Evolutionary conservation across 2,329 filamentous ascomycete species (phyloP).

Genomic region (Colletotrichum orchidophilum): DNA sequence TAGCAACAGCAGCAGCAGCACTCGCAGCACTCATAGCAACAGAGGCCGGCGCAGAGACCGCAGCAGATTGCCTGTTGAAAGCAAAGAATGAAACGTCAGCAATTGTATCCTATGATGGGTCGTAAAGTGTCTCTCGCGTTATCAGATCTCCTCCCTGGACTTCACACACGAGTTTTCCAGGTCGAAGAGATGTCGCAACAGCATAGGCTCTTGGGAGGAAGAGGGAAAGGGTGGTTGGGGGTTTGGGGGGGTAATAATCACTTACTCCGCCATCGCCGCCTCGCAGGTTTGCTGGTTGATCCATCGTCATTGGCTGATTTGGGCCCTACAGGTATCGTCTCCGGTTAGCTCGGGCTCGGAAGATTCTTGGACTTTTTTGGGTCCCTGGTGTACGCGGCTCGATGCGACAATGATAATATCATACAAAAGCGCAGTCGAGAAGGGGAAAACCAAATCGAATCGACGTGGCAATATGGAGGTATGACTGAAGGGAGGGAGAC

Average conservation of each 20-base stretch:
- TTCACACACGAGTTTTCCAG: background rate
- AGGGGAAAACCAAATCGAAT: background rate
- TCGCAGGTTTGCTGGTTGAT: constrained; percentile 38
- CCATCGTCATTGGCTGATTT: constrained; percentile 46
- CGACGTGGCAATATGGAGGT: background rate
- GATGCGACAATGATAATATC: background rate
- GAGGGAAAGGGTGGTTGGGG: background rate
- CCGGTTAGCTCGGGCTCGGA: background rate
- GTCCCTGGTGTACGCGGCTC: background rate
- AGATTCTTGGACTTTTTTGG: too few relatives aligned
- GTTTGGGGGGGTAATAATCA: background rate
- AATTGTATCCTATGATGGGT: background rate
- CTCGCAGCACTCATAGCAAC: constrained; percentile 48
- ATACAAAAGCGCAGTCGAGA: background rate
- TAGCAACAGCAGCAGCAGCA: constrained; percentile 41
- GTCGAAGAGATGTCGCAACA: background rate
- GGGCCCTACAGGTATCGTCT: constrained; percentile 39
- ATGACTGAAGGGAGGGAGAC: constrained; percentile 32
- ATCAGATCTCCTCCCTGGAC: too few relatives aligned
- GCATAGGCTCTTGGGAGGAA: background rate
- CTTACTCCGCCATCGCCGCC: constrained; percentile 48
- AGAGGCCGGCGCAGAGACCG: constrained; percentile 50
- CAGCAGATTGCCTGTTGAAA: constrained; percentile 47
- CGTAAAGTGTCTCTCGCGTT: constrained; percentile 3
- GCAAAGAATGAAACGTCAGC: constrained; percentile 12